Evolutionary conservation across 2,329 filamentous ascomycete species (phyloP).

Genomic region (Colletotrichum noveboracense): DNA sequence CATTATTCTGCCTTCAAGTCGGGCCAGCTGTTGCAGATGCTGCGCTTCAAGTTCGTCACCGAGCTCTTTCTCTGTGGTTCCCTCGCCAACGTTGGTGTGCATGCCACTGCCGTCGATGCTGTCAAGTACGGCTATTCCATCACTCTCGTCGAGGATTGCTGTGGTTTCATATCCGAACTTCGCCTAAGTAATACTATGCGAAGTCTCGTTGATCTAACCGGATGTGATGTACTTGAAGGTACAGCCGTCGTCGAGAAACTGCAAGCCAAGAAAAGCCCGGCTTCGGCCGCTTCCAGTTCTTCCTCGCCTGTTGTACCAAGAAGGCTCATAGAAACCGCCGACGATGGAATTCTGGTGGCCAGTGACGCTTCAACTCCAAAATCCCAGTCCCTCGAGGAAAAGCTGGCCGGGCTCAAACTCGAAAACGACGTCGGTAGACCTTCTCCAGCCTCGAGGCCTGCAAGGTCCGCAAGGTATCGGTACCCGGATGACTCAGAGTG

Average conservation of each 20-base stretch:
- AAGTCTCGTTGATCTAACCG: constrained; percentile 76
- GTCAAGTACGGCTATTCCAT: constrained; percentile 87
- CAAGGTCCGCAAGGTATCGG: constrained; percentile 5
- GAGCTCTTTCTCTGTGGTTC: constrained; percentile 90
- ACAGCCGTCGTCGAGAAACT: constrained; percentile 20
- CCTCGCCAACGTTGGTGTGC: constrained; percentile 85
- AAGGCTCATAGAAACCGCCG: neutral
- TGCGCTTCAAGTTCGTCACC: constrained; percentile 87
- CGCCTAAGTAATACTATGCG: constrained; percentile 75
- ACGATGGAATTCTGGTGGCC: constrained; percentile 5
- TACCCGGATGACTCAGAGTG: constrained; percentile 11
- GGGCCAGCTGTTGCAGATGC: constrained; percentile 73
- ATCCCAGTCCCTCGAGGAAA: neutral
- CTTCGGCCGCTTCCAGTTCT: neutral
- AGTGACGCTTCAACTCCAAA: constrained; percentile 17
- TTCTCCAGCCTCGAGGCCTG: neutral
- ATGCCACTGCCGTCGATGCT: constrained; percentile 90
- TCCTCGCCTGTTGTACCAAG: constrained; percentile 5
- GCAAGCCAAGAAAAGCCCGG: neutral
- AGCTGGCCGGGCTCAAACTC: constrained; percentile 16
- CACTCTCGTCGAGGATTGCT: constrained; percentile 85
- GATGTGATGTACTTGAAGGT: constrained; percentile 66
- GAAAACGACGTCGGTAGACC: neutral
- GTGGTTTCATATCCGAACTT: constrained; percentile 75
- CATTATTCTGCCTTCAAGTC: constrained; percentile 88